Evolutionary conservation across 768 basidiomycete genomes (phyloP), one percentile per base, ranked within the genome.

Genomic region (Pluteus cervinus): DNA sequence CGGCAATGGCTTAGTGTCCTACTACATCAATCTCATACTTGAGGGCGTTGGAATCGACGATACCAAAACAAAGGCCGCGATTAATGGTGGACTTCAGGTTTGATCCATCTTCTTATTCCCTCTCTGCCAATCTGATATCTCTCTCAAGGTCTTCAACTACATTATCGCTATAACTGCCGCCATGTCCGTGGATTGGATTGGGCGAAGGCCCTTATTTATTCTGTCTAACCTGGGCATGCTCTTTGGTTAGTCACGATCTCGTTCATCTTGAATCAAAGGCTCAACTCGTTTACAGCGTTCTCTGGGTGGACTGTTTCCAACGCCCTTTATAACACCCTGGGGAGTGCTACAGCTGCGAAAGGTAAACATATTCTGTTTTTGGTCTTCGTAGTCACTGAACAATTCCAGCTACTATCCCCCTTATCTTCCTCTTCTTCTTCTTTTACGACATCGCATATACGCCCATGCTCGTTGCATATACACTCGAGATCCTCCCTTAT

Each of bases 401-500:
- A 44, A 28, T 28, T 28, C 26, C 26, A 75, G 78, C 76, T 4
- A 80, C 76, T 7, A 70, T 81, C 44, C 76, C 75, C 10, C 68
- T 84, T 58, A 78, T 86, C 44, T 84, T 85, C 49, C 34, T 78
- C 12, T 73, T 69, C 42, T 70, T 63, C 42, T 57, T 68, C 43
- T 70, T 69, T 44, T 73, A 73, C 44, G 81, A 86, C 49, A 66
- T 88, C 40, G 83, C 83, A 18, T 88, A 87, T 54, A 81, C 80
- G 2, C 86, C 88, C 4, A 71, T 90, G 59, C 62, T 84, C 17
- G 62, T 73, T 12, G 63, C 68, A 4, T 72, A 77, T 46, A 70
- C 73, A 5, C 63, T 90, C 40, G 90, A 92, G 55, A 89, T 92
- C 45, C 57, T 91, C 3, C 88, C 87, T 0, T 87, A 77, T 58